phyloP scores from a whole-genome alignment of 2,329 filamentous ascomycete genomes.

The Exophiala xenobiotica region DNA sequence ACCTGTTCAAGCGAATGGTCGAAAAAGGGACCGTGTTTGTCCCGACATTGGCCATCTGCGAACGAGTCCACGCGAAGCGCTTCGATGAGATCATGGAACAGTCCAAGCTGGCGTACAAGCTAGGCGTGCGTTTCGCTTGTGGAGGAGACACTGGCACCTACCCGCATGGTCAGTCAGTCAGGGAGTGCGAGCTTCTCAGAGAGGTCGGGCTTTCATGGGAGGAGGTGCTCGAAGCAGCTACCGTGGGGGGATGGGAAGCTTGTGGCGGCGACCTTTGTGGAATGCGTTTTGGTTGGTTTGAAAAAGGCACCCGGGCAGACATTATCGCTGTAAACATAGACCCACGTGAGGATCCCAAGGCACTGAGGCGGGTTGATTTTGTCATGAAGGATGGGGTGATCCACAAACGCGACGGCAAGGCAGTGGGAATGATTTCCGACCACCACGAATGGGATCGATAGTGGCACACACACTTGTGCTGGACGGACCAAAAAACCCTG shows the following conservation, averaged over 20 bases:
- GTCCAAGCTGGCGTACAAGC: slow-evolving; percentile 46
- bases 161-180: slow-evolving; percentile 53
- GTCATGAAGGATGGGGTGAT: slow-evolving; percentile 59
- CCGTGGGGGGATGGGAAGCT: slow-evolving; percentile 55
- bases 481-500: too few relatives aligned
- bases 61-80: slow-evolving; percentile 34
- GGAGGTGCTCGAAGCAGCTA: slow-evolving; percentile 52
- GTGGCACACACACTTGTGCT: neutral
- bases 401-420: slow-evolving; percentile 41
- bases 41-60: slow-evolving; percentile 52
- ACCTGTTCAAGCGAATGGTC: slow-evolving; percentile 47
- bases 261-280: slow-evolving; percentile 56
- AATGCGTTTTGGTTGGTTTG: slow-evolving; percentile 53
- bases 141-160: slow-evolving; percentile 58
- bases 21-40: slow-evolving; percentile 51
- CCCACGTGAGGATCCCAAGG: slow-evolving; percentile 41
- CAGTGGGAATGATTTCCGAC: slow-evolving; percentile 11
- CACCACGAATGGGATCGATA: slow-evolving; percentile 24
- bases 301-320: slow-evolving; percentile 52
- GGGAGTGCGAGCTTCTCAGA: slow-evolving; percentile 57
- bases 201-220: slow-evolving; percentile 52
- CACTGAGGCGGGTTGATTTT: slow-evolving; percentile 51
- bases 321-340: slow-evolving; percentile 52
- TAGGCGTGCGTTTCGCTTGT: slow-evolving; percentile 51
- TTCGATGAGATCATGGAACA: slow-evolving; percentile 19